These are phyloP conservation scores for Cucurbita moschata DNA, from an alignment of 306 rosid species.

Conservation along the genomic window DNA sequence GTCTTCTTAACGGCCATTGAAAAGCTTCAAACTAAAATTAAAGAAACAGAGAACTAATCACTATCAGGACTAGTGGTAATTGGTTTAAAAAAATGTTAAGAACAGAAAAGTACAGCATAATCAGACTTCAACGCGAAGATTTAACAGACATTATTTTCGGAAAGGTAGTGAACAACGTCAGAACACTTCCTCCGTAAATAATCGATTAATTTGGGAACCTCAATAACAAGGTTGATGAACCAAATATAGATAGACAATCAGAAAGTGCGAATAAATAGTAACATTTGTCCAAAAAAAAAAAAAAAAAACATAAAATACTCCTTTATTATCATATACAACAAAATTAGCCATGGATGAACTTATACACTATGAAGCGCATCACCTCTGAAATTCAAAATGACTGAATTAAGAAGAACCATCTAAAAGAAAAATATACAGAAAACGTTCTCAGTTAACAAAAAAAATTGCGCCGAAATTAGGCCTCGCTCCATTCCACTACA, in stretches of 20 bases:
- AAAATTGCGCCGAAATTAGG: neutral
- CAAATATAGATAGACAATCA: neutral
- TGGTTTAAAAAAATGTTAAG: neutral
- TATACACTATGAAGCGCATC: neutral
- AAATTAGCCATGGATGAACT: neutral
- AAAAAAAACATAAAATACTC: neutral
- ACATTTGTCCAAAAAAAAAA: neutral
- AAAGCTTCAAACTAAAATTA: neutral
- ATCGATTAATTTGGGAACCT: neutral
- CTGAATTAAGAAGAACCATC: neutral
- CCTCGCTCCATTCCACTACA: neutral
- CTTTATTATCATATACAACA: neutral
- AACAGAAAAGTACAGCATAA: neutral
- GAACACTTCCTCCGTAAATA: neutral
- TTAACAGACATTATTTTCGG: neutral
- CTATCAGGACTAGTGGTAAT: neutral
- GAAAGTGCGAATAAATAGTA: neutral
- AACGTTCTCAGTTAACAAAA: neutral
- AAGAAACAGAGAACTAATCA: neutral
- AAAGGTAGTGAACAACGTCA: neutral
- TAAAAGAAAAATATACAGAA: neutral
- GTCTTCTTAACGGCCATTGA: neutral
- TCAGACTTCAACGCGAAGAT: neutral
- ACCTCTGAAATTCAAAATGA: neutral
- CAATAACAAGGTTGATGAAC: neutral